Evolutionary conservation across 2,329 filamentous ascomycete species (phyloP).

Genomic region (Fusarium piperis): DNA sequence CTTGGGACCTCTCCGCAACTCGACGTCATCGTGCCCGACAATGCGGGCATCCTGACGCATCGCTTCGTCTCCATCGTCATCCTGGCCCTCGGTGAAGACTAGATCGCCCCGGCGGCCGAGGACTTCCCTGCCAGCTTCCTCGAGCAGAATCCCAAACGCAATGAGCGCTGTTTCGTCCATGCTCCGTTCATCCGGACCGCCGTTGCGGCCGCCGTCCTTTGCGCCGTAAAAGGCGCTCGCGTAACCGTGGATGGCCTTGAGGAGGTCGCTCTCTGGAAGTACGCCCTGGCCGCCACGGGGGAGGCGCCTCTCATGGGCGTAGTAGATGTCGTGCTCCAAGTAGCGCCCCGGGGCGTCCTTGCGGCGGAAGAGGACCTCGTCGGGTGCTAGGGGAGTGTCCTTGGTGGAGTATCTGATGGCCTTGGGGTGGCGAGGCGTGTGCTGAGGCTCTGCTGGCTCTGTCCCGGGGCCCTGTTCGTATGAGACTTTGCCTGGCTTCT

Average conservation of each 20-base stretch:
- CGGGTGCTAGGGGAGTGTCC: conserved; percentile 63
- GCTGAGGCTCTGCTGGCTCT: conserved; percentile 32
- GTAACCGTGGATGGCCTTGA: conserved; percentile 76
- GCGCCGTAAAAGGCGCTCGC: conserved; percentile 71
- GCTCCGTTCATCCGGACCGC: conserved; percentile 58
- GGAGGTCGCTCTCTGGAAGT: conserved; percentile 74
- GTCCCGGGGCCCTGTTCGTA: conserved; percentile 33
- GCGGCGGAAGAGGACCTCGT: conserved; percentile 76
- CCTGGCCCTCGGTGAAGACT: conserved; percentile 72
- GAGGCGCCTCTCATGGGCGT: conserved; percentile 67
- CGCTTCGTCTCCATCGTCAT: conserved; percentile 32
- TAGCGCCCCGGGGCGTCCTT: conserved; percentile 72
- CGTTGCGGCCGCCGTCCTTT: conserved; percentile 40
- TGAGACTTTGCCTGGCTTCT: conserved; percentile 45
- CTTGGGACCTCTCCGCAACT: conserved; percentile 43
- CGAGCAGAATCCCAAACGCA: conserved; percentile 78
- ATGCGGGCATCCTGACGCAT: conserved; percentile 27
- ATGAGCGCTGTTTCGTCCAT: conserved; percentile 84
- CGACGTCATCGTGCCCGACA: conserved; percentile 39
- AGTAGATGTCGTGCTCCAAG: conserved; percentile 77
- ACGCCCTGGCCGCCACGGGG: conserved; percentile 55
- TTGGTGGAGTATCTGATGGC: conserved; percentile 42
- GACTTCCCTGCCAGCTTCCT: conserved; percentile 71
- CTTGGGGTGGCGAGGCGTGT: conserved; percentile 26
- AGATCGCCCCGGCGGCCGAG: conserved; percentile 74